These are phyloP conservation scores for Dimocarpus longan DNA, from an alignment of 345 rosid species.

Conservation along the genomic window DNA sequence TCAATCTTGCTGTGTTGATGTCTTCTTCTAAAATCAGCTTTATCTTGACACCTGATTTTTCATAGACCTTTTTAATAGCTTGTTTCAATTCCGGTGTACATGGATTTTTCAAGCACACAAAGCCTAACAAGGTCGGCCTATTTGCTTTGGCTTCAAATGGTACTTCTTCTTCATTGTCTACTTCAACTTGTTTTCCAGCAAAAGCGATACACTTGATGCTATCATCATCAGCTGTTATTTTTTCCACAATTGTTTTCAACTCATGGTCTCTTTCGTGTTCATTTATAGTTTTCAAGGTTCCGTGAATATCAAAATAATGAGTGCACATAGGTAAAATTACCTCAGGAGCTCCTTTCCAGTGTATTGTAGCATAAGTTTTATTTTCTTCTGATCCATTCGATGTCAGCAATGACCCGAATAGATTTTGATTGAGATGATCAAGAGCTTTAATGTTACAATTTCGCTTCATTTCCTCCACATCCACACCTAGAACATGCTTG, in stretches of 20 bases:
- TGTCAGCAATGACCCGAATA: not conserved
- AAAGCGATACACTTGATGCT: not conserved
- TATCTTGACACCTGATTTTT: not conserved
- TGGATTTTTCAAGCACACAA: slow-evolving; percentile 8
- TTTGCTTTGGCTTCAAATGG: not conserved
- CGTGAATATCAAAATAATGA: not conserved
- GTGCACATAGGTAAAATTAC: slow-evolving; percentile 6
- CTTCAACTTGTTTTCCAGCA: not conserved
- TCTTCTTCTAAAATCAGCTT: not conserved
- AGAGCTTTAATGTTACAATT: not conserved
- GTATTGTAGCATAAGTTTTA: not conserved
- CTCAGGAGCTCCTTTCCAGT: slow-evolving; percentile 9
- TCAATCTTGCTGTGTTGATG: not conserved
- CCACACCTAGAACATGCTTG: not conserved
- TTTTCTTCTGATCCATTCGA: not conserved
- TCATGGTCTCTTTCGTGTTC: not conserved
- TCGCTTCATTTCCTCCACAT: slow-evolving; percentile 6
- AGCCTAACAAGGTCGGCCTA: not conserved
- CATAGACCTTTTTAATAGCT: not conserved
- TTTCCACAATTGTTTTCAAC: not conserved
- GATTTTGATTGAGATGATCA: not conserved
- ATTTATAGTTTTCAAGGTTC: slow-evolving; percentile 1
- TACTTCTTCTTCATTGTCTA: not conserved
- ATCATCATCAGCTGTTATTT: not conserved
- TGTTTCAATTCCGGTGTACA: not conserved